Evolutionary conservation across 495 filamentous ascomycete genomes (phyloP).

Genomic region (Hyaloscypha hepaticicola): DNA sequence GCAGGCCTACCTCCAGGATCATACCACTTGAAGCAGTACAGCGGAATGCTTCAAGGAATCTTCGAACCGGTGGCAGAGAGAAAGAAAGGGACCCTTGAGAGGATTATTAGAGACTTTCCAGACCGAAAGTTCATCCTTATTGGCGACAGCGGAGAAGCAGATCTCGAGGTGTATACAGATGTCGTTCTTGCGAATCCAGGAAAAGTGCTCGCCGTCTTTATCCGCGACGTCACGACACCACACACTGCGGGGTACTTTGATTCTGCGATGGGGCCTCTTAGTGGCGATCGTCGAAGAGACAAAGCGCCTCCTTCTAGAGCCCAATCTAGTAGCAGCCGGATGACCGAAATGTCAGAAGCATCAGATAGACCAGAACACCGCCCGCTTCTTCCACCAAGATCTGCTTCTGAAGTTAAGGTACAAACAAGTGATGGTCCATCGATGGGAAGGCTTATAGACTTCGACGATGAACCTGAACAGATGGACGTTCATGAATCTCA

Average conservation of each 20-base stretch:
- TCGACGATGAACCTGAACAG: conserved; percentile 32
- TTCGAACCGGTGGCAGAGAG: conserved; percentile 96
- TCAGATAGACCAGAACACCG: conserved; percentile 27
- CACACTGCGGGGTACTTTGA: conserved; percentile 73
- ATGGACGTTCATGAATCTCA: conserved; percentile 41
- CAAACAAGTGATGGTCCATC: conserved; percentile 26
- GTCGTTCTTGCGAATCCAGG: conserved; percentile 80
- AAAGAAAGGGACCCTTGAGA: conserved; percentile 84
- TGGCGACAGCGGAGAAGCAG: conserved; percentile 94
- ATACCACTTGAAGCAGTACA: conserved; percentile 93
- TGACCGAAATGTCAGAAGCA: conserved; percentile 31
- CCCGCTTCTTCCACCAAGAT: conserved; percentile 30
- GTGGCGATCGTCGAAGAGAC: conserved; percentile 28
- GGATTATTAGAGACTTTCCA: conserved; percentile 85
- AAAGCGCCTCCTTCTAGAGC: conserved; percentile 8
- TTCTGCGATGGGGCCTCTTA: conserved; percentile 51
- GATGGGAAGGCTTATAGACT: conserved; percentile 33
- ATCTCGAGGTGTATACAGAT: conserved; percentile 96
- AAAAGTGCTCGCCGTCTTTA: conserved; percentile 79
- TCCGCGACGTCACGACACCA: conserved; percentile 87
- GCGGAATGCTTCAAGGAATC: conserved; percentile 93
- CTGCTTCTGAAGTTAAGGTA: conserved; percentile 19
- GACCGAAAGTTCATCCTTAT: conserved; percentile 86
- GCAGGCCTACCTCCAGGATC: conserved; percentile 83
- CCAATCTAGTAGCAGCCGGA: conserved; percentile 20